Evolutionary conservation across 106 monocot species (phyloP).

Genomic region (Acorus gramineus): DNA sequence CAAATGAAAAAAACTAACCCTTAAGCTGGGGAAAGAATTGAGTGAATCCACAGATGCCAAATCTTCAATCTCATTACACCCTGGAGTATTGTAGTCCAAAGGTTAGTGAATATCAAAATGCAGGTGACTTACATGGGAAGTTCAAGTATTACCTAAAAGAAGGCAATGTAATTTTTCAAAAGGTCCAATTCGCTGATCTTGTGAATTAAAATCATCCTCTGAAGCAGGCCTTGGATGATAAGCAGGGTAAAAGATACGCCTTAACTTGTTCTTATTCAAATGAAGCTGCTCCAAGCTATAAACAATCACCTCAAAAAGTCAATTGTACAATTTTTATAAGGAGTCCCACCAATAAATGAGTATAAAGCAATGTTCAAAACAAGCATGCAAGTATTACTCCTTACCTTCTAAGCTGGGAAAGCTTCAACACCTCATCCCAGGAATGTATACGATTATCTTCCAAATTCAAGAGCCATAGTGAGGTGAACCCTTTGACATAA

Average conservation of each 20-base stretch:
- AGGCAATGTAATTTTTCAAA: constrained; percentile 78
- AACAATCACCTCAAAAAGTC: background rate
- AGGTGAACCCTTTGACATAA: constrained; percentile 46
- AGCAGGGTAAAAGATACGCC: constrained; percentile 50
- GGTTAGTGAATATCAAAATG: constrained; percentile 11
- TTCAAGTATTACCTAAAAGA: constrained; percentile 57
- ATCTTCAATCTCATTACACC: constrained; percentile 70
- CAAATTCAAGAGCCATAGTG: constrained; percentile 66
- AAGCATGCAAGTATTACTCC: background rate
- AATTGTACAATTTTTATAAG: too few species aligned
- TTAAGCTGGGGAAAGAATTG: constrained; percentile 64
- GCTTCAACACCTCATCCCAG: constrained; percentile 84
- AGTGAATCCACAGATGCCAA: constrained; percentile 75
- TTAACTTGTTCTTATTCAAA: constrained; percentile 84
- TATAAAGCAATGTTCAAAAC: too few species aligned
- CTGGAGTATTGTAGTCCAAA: constrained; percentile 26
- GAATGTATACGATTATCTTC: constrained; percentile 62
- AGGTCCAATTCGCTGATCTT: constrained; percentile 17
- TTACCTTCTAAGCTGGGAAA: constrained; percentile 76
- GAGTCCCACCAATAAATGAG: too few species aligned
- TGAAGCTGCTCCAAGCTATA: constrained; percentile 85
- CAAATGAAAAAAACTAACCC: constrained; percentile 39
- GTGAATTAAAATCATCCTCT: constrained; percentile 4
- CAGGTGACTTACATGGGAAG: background rate
- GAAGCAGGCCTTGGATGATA: constrained; percentile 5